Evolutionary conservation across 108 stramenopile species (phyloP).

Genomic region (Bacterosira constricta): DNA sequence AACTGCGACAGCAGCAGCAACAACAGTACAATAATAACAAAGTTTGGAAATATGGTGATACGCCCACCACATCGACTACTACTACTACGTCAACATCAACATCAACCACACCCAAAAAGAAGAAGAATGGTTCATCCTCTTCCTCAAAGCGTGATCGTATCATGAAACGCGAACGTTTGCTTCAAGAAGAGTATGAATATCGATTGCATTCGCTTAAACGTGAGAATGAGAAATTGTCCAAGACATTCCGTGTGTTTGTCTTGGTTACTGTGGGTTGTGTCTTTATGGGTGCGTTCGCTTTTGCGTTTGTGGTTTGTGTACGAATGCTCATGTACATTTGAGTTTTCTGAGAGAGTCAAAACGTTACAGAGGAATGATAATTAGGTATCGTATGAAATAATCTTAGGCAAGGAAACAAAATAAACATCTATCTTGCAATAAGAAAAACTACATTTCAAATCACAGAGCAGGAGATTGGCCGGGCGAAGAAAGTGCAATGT

Average conservation of each 20-base stretch:
- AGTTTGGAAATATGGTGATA: conserved; percentile 41
- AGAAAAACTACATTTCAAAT: no score
- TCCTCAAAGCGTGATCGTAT: conserved; percentile 20
- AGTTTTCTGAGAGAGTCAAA: neutral
- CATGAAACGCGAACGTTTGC: conserved; percentile 33
- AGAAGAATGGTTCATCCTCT: neutral
- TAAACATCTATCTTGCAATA: no score
- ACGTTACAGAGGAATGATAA: no score
- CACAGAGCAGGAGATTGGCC: no score
- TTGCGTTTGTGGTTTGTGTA: conserved; percentile 38
- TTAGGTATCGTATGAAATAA: no score
- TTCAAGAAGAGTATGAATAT: conserved; percentile 44
- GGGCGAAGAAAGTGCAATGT: no score
- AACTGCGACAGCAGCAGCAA: neutral
- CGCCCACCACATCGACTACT: conserved; percentile 5
- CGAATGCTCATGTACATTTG: conserved; percentile 26
- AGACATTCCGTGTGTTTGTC: conserved; percentile 35
- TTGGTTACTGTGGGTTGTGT: conserved; percentile 33
- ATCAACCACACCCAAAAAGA: neutral
- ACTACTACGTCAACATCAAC: conserved; percentile 2
- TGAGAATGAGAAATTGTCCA: conserved; percentile 25
- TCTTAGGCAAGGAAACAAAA: no score
- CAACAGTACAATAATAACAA: conserved; percentile 3
- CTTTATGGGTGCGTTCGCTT: conserved; percentile 27
- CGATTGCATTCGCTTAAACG: conserved; percentile 9